phyloP scores from a whole-genome alignment of 1,284 basidiomycete genomes.

The Peniophora sp. region DNA sequence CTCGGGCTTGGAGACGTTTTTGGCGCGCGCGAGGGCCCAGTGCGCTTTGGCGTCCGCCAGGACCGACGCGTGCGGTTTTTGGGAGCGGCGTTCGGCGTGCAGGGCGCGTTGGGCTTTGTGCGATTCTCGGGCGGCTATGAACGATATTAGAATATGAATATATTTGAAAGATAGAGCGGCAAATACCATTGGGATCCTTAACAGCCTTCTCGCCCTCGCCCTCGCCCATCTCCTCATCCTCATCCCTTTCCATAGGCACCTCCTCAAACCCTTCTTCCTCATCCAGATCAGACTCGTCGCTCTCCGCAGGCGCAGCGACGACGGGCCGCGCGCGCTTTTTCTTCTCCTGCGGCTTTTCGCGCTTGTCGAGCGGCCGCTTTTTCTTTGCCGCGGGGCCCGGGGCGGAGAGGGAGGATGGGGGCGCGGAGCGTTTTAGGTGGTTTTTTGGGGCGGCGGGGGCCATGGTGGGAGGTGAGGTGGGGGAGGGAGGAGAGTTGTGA shows the following conservation, averaged over 20 bases:
- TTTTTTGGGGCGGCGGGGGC: too few relatives aligned
- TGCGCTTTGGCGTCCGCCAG: slow-evolving; percentile 69
- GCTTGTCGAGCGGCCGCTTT: too few relatives aligned
- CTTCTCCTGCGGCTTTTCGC: not conserved
- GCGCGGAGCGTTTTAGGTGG: too few relatives aligned
- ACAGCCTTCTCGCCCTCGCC: slow-evolving; percentile 1
- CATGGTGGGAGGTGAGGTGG: too few relatives aligned
- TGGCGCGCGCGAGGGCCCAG: slow-evolving; percentile 77
- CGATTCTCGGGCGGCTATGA: slow-evolving; percentile 49
- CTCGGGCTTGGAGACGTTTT: slow-evolving; percentile 64
- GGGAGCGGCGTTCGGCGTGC: slow-evolving; percentile 58
- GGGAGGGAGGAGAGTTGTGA: too few relatives aligned
- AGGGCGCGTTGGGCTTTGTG: slow-evolving; percentile 61
- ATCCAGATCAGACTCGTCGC: slow-evolving; percentile 22
- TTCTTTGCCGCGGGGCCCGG: too few relatives aligned
- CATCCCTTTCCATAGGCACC: slow-evolving; percentile 15
- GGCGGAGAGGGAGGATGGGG: too few relatives aligned
- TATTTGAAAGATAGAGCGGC: slow-evolving; percentile 1
- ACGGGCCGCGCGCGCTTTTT: slow-evolving; percentile 51
- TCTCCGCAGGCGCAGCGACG: slow-evolving; percentile 28
- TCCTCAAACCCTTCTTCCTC: slow-evolving; percentile 10
- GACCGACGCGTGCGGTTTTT: slow-evolving; percentile 72
- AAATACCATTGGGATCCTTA: slow-evolving; percentile 52
- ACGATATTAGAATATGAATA: not conserved
- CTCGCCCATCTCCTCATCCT: slow-evolving; percentile 13